Evolutionary conservation across 1,139 yeast genomes (phyloP).

Genomic region (Suhomyces choctaworum): DNA sequence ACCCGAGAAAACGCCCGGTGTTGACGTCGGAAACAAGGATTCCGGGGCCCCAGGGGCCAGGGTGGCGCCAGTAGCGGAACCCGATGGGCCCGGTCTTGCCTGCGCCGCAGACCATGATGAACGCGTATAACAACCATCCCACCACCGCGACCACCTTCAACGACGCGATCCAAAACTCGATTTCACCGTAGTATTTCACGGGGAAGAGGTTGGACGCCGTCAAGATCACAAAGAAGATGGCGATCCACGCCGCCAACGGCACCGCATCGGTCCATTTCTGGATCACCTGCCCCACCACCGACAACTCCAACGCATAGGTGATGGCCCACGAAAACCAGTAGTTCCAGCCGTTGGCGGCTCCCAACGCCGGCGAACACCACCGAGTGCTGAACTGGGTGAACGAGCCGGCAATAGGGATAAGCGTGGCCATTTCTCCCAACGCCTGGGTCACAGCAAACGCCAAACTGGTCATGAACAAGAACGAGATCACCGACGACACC

Average conservation of each 20-base stretch:
- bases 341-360: constrained; percentile 80
- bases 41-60: constrained; percentile 84
- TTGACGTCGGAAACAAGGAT: constrained; percentile 42
- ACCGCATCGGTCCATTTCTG: constrained; percentile 73
- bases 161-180: constrained; percentile 63
- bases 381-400: constrained; percentile 57
- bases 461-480: constrained; percentile 63
- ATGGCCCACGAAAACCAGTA: constrained; percentile 90
- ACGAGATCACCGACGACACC: constrained; percentile 65
- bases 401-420: constrained; percentile 67
- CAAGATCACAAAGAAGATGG: constrained; percentile 61
- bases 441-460: constrained; percentile 68
- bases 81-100: constrained; percentile 71
- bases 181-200: constrained; percentile 64
- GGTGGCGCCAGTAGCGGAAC: constrained; percentile 88
- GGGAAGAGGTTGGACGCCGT: constrained; percentile 58
- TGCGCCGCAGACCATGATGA: constrained; percentile 74
- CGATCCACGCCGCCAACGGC: constrained; percentile 76
- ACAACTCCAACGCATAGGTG: constrained; percentile 78
- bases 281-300: constrained; percentile 76
- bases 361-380: constrained; percentile 68
- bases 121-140: constrained; percentile 68
- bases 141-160: constrained; percentile 68
- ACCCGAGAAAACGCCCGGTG: constrained; percentile 63
- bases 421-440: constrained; percentile 76